These are phyloP conservation scores for Talaromyces sp. DNA, from an alignment of 2,329 filamentous ascomycete species.

Conservation along the genomic window DNA sequence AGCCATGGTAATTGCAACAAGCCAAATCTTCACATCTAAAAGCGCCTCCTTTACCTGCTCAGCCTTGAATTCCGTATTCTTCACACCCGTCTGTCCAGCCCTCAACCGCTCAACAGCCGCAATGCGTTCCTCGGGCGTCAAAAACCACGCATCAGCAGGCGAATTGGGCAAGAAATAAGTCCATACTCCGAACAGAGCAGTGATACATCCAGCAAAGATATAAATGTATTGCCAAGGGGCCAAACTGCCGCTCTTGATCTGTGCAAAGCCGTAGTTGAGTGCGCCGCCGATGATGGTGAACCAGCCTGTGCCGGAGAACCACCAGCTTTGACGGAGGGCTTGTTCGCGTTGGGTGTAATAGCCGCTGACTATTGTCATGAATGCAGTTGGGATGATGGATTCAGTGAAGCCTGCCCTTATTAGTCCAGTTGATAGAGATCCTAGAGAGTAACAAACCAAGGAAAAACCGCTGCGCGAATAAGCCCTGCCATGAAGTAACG, in stretches of 20 bases:
- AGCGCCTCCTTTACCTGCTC: slow-evolving; percentile 58
- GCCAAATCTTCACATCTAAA: slow-evolving; percentile 60
- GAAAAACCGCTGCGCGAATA: slow-evolving; percentile 66
- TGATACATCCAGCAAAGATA: slow-evolving; percentile 61
- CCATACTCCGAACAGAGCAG: slow-evolving; percentile 61
- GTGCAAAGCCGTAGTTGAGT: slow-evolving; percentile 66
- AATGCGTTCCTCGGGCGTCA: slow-evolving; percentile 60
- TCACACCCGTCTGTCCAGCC: slow-evolving; percentile 60
- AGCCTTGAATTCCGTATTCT: slow-evolving; percentile 59
- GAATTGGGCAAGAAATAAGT: slow-evolving; percentile 66
- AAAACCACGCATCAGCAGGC: slow-evolving; percentile 66
- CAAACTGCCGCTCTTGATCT: slow-evolving; percentile 54
- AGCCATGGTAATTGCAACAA: slow-evolving; percentile 66
- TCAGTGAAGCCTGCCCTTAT: slow-evolving; percentile 51
- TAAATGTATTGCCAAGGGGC: slow-evolving; percentile 70
- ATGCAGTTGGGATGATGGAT: slow-evolving; percentile 62
- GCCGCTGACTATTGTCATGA: slow-evolving; percentile 61
- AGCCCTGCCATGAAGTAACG: slow-evolving; percentile 60
- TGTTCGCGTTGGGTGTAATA: slow-evolving; percentile 67
- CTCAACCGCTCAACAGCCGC: slow-evolving; percentile 63
- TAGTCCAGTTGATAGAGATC: neutral
- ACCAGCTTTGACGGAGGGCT: slow-evolving; percentile 62
- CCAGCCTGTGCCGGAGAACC: slow-evolving; percentile 59
- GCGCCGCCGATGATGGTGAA: slow-evolving; percentile 62
- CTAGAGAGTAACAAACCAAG: slow-evolving; percentile 33